Conservation (phyloP, 1,284 basidiomycete species). For the Meira nashicola region DNA sequence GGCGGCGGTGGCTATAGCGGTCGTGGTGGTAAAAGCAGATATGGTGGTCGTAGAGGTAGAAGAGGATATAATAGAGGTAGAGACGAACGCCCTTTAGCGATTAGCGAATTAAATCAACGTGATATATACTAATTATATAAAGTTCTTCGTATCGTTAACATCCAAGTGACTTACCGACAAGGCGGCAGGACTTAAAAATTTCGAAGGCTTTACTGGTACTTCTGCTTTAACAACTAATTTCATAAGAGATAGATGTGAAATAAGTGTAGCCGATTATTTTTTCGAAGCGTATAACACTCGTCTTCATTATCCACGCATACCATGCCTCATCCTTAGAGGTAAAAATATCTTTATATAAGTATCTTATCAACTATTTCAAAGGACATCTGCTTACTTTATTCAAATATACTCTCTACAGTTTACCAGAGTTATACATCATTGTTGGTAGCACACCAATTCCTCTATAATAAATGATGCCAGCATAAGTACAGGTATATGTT, state of each 20-base stretch:
- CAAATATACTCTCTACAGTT: no score
- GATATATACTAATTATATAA: constrained; percentile 30
- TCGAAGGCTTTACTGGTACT: constrained; percentile 29
- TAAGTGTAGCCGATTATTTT: constrained; percentile 23
- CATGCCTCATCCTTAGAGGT: constrained; percentile 25
- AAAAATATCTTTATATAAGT: constrained; percentile 19
- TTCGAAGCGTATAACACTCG: constrained; percentile 27
- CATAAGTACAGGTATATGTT: no score
- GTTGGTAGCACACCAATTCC: constrained; percentile 24
- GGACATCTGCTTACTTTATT: no score
- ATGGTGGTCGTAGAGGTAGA: constrained; percentile 13
- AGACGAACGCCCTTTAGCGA: constrained; percentile 6
- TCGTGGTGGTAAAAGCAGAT: constrained; percentile 1
- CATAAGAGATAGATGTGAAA: constrained; percentile 18
- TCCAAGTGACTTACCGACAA: constrained; percentile 29
- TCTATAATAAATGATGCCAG: constrained; percentile 9
- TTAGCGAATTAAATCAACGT: constrained; percentile 9
- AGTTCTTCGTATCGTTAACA: constrained; percentile 23
- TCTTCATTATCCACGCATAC: constrained; percentile 23
- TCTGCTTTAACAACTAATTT: constrained; percentile 26
- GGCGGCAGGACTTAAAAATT: constrained; percentile 29
- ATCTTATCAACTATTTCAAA: no score
- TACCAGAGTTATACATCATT: constrained; percentile 28
- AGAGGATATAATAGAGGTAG: constrained; percentile 16
- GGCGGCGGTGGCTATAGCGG: constrained; percentile 20